These are phyloP conservation scores for Rhizopogon sp. DNA, from an alignment of 768 basidiomycete genomes.

Conservation along the genomic window DNA sequence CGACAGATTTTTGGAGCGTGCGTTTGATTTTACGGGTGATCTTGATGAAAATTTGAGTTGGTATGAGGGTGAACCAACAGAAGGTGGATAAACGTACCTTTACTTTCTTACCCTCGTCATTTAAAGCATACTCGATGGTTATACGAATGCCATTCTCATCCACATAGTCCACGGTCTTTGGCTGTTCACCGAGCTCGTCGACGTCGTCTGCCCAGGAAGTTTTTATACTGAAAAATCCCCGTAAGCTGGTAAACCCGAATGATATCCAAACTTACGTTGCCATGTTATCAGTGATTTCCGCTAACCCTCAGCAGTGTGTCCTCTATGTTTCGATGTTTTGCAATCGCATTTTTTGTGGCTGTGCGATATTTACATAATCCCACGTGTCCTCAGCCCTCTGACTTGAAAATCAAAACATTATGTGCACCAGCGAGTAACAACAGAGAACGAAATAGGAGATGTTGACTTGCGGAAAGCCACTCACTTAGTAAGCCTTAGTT, in stretches of 20 bases:
- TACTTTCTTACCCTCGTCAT: slow-evolving; percentile 93
- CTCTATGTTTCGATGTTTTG: too few relatives aligned
- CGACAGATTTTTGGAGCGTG: slow-evolving; percentile 82
- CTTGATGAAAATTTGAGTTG: slow-evolving; percentile 30
- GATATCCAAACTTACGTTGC: not conserved
- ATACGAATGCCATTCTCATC: slow-evolving; percentile 87
- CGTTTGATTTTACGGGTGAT: slow-evolving; percentile 84
- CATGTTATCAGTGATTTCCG: not conserved
- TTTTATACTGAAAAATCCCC: slow-evolving; percentile 29
- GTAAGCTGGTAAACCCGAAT: not conserved
- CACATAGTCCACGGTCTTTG: slow-evolving; percentile 62
- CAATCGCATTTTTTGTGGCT: too few relatives aligned
- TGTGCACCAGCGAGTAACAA: too few relatives aligned
- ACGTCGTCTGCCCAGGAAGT: slow-evolving; percentile 89
- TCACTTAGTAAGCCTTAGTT: too few relatives aligned
- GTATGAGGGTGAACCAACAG: not conserved
- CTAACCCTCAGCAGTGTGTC: too few relatives aligned
- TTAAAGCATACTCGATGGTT: slow-evolving; percentile 75
- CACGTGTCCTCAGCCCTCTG: too few relatives aligned
- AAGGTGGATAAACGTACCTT: slow-evolving; percentile 54
- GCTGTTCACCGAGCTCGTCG: slow-evolving; percentile 63
- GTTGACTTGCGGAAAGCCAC: too few relatives aligned
- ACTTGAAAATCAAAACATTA: too few relatives aligned
- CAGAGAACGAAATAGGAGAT: too few relatives aligned
- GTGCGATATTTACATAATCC: too few relatives aligned